A percentile compares a stretch with the other conserved stretches of the same genome.
Evolutionary conservation across 192 early-diverging fungal genomes (phyloP).

Genomic region (Podochytrium sp.): DNA sequence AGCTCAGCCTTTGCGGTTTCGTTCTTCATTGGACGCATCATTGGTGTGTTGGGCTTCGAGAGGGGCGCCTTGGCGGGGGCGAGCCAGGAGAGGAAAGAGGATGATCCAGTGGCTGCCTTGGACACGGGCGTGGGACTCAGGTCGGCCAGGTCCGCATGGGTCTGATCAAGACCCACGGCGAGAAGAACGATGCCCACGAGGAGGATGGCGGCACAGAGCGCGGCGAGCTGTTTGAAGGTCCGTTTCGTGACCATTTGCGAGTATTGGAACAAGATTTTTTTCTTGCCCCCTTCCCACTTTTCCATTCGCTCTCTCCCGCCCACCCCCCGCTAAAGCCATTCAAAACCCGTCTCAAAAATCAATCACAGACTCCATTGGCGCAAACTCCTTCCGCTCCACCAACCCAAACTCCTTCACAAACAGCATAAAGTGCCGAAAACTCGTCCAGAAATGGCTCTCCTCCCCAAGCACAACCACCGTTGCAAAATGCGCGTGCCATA

Average conservation of each 20-base stretch:
- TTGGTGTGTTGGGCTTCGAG: slow-evolving; percentile 47
- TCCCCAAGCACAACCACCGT: slow-evolving; percentile 76
- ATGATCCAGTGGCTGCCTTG: not conserved
- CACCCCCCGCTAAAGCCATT: too few relatives aligned
- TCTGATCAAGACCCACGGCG: not conserved
- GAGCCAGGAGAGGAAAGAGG: not conserved
- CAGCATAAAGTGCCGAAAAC: slow-evolving; percentile 91
- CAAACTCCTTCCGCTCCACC: slow-evolving; percentile 66
- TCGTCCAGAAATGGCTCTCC: slow-evolving; percentile 90
- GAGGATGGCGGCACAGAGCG: not conserved
- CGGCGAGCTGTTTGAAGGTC: slow-evolving; percentile 7
- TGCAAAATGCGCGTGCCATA: slow-evolving; percentile 86
- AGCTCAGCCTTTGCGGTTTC: slow-evolving; percentile 82
- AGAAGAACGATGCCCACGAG: not conserved
- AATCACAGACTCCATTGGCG: slow-evolving; percentile 58
- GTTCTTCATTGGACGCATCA: slow-evolving; percentile 75
- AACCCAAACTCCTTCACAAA: slow-evolving; percentile 88
- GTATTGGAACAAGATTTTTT: not conserved
- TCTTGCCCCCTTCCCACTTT: not conserved
- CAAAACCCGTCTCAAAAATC: too few relatives aligned
- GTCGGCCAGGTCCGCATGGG: slow-evolving; percentile 8
- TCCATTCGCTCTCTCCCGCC: too few relatives aligned
- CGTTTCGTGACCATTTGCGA: slow-evolving; percentile 10
- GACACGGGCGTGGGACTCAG: not conserved
- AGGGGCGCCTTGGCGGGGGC: not conserved